Base-by-base conservation (phyloP, 257 asterid genomes). In the Solanum pinnatisectum region DNA sequence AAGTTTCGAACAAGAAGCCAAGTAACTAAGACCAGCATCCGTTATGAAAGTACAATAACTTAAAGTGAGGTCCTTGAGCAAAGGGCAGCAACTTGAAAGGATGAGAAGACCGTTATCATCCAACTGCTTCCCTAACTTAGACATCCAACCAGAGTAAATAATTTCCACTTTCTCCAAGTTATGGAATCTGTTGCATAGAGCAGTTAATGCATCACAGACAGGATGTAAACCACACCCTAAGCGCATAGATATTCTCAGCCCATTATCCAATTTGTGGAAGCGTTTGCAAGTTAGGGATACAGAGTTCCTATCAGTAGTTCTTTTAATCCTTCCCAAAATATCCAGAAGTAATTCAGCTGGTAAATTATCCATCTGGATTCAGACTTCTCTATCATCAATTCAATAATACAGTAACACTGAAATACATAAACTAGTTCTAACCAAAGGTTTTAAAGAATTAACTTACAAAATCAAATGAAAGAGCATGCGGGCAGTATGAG, bases 131-230 rank as follows among this genome's bases (percentile, higher is more conserved):
- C 99, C 99, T 85, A 93, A 92, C 83, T 90, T 94, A 44, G 98
- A 96, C 98, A 94, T 94, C 98, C 98, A 96, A 87, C 98, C 99
- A 3, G 95, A 91, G 93, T 96, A 95, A 68, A 91, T 87, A 71
- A 96, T 94, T 87, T 96, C 98, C 10, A 96, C 92, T 88, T 85
- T 94, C 42, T 94, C 97, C 91, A 96, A 86, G 86, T 91, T 91
- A 35, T 30, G 90, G 68, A 95, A 96, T 90, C 98, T 92, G 33
- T 87, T 87, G 92, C 98, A 94, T 74, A 96, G 92, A 60, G 94
- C 87, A 30, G 87, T 46, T 88, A 96, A 89, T 32, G 95, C 97
- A 37, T 93, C 94, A 59, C 91, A 91, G 73, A 94, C 98, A 18
- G 98, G 98, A 88, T 77, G 89, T 91, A 95, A 87, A 86, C 97